Percentiles rank a stretch among this genome's conserved stretches.
Conservation (phyloP, 371 early-diverging fungal species). For the Mucor mucedo region DNA sequence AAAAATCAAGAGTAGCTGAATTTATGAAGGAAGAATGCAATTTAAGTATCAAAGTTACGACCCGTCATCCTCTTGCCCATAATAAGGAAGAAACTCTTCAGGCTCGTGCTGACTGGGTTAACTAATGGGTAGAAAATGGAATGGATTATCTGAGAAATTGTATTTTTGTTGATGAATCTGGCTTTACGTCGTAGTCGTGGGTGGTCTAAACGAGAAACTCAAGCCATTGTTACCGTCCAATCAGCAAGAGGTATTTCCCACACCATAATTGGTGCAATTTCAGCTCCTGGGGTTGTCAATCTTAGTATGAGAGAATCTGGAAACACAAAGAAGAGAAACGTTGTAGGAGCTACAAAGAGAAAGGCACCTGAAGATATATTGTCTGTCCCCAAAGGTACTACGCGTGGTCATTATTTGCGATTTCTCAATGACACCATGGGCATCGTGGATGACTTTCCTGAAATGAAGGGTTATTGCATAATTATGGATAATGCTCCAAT, state of each 20-base stretch:
- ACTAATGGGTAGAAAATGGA: conserved; percentile 7
- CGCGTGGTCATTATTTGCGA: conserved; percentile 24
- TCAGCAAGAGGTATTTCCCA: conserved; percentile 16
- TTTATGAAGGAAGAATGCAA: conserved; percentile 28
- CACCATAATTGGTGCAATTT: conserved; percentile 18
- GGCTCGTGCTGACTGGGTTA: background rate
- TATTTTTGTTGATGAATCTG: conserved; percentile 27
- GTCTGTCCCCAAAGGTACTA: conserved; percentile 17
- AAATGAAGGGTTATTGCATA: conserved; percentile 14
- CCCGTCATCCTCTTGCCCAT: conserved; percentile 8
- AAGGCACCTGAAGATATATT: conserved; percentile 16
- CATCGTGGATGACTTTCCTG: conserved; percentile 17
- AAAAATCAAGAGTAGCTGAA: conserved; percentile 19
- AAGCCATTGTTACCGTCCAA: conserved; percentile 1
- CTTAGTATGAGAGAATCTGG: conserved; percentile 13
- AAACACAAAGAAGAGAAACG: conserved; percentile 12
- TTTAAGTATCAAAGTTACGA: conserved; percentile 12
- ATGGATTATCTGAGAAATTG: conserved; percentile 18
- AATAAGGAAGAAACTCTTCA: conserved; percentile 5
- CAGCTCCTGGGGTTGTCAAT: conserved; percentile 11
- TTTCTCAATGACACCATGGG: conserved; percentile 24
- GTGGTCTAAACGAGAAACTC: conserved; percentile 11
- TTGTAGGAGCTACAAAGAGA: conserved; percentile 13
- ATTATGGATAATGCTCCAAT: conserved; percentile 19
- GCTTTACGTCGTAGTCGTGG: conserved; percentile 9